Base-by-base conservation (phyloP, 2,329 filamentous ascomycete genomes). In the Apiospora marii region DNA sequence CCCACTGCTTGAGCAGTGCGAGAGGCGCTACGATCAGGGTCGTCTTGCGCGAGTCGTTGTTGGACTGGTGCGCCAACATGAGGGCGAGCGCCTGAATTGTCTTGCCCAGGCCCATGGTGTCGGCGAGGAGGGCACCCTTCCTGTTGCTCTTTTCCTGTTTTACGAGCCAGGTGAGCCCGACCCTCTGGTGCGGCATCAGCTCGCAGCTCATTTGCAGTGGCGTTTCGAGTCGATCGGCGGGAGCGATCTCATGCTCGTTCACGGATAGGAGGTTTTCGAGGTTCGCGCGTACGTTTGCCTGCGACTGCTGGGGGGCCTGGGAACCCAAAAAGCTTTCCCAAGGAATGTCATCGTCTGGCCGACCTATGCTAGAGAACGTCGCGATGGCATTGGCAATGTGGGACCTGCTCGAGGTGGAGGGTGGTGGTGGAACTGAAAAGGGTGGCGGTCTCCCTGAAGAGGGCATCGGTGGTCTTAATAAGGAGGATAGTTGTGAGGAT, bases 31-130 rank as follows among this genome's bases (percentile, higher is more conserved):
- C 75, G 27, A 80, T 77, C 12, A 80, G 78, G 0, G 79, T 80
- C 1, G 79, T 79, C 71, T 79, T 80, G 19, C 70, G 69, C 22
- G 69, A 68, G 37, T 44, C 72, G 41, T 80, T 72, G 43, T 61
- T 74, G 0, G 79, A 76, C 13, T 78, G 79, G 53, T 72, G 77
- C 12, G 74, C 76, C 5, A 80, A 71, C 12, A 80, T 80, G 43
- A 80, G 71, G 43, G 79, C 76, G 41, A 80, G 73, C 3, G 79
- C 79, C 71, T 80, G 77, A 34, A 80, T 74, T 12, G 79, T 80
- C 73, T 80, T 80, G 58, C 79, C 79, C 30, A 80, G 67, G 12
- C 79, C 79, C 79, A 80, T 80, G 7, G 77, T 78, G 49, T 80
- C 73, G 67, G 79, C 79, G 46, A 80, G 78, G 67, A 80, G 77